Evolutionary conservation across 148 eudicot species (phyloP).

Genomic region (Vaccinium vitisidaea): DNA sequence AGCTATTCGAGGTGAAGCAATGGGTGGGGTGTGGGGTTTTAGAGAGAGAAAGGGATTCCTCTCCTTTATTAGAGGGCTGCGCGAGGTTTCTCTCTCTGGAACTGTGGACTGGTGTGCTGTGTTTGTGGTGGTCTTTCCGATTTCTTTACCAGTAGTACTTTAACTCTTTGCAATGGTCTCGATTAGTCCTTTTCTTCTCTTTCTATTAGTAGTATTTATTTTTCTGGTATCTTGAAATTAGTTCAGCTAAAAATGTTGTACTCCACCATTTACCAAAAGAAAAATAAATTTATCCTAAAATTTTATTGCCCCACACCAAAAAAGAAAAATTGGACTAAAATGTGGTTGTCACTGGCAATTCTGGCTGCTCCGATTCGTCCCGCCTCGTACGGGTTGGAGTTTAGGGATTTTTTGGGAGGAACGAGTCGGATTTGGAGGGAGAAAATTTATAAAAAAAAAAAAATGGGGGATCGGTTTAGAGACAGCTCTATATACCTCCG

Average conservation of each 20-base stretch:
- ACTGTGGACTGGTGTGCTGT: not conserved
- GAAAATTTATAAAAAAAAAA: too few relatives aligned
- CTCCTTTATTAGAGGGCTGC: not conserved
- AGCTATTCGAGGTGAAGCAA: not conserved
- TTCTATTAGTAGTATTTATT: too few relatives aligned
- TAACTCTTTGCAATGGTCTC: not conserved
- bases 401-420: too few relatives aligned
- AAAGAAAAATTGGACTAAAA: not conserved
- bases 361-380: too few relatives aligned
- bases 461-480: too few relatives aligned
- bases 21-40: not conserved
- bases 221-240: too few relatives aligned
- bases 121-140: slow-evolving; percentile 6
- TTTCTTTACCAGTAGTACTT: not conserved
- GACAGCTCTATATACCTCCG: too few relatives aligned
- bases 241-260: not conserved
- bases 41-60: not conserved
- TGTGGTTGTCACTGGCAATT: not conserved
- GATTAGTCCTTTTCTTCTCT: not conserved
- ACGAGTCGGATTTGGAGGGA: too few relatives aligned
- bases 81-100: not conserved
- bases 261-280: not conserved
- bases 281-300: not conserved
- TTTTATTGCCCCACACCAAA: not conserved
- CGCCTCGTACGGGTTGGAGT: too few relatives aligned